phyloP scores from a whole-genome alignment of 805 yeast species.

The Hanseniaspora hatyaiensis region DNA sequence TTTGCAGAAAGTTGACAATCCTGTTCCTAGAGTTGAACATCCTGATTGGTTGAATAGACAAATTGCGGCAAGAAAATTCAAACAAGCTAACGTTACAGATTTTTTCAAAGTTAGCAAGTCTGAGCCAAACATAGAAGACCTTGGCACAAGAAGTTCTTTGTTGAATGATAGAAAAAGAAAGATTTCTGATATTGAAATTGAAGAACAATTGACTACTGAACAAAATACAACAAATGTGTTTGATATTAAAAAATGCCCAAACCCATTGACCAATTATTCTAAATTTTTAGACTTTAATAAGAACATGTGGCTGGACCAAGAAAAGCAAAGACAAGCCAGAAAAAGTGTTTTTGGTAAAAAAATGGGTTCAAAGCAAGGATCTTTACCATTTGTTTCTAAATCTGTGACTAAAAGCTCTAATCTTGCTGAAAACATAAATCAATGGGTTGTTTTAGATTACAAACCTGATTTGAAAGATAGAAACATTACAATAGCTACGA shows the following conservation, averaged over 20 bases:
- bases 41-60: conserved; percentile 82
- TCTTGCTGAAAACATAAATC: neutral
- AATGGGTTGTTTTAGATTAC: conserved; percentile 77
- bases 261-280: conserved; percentile 52
- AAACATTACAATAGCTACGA: conserved; percentile 70
- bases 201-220: conserved; percentile 27
- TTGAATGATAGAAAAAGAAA: conserved; percentile 30
- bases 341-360: conserved; percentile 71
- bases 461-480: conserved; percentile 40
- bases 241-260: conserved; percentile 40
- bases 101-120: conserved; percentile 40
- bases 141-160: conserved; percentile 32
- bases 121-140: conserved; percentile 65
- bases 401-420: conserved; percentile 30
- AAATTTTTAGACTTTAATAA: conserved; percentile 67
- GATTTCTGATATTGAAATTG: conserved; percentile 27
- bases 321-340: conserved; percentile 60
- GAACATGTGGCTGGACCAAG: conserved; percentile 74
- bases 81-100: conserved; percentile 56
- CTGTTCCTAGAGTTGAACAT: conserved; percentile 87
- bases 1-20: conserved; percentile 71
- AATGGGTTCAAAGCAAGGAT: conserved; percentile 58
- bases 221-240: conserved; percentile 39
- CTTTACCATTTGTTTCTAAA: conserved; percentile 67
- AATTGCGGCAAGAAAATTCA: conserved; percentile 46